Base-by-base conservation (phyloP, 1,284 basidiomycete genomes). In the Moniliophthora roreri region DNA sequence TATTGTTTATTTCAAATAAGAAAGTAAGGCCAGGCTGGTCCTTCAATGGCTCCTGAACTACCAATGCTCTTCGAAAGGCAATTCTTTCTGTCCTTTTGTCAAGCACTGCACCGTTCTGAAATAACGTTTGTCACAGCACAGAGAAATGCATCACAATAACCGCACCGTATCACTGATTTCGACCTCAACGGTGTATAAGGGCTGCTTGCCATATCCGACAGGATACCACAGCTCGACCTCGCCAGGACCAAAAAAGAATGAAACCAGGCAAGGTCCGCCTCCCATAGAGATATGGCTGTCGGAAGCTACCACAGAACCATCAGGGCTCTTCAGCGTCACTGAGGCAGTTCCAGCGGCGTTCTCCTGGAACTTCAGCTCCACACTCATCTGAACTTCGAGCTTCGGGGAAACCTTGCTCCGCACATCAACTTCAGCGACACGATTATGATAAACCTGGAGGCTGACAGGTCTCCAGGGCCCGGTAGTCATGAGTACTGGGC, bases 1-100 rank as follows among this genome's bases (percentile, higher is more conserved):
- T 73, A 48, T 91, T 91, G 68, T 96, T 96, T 63, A 96, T 79
- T 66, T 93, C 87, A 67, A 97, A 97, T 36, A 93, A 69, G 77
- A 95, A 96, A 0, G 87, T 84, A 10, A 84, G 79, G 1, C 93
- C 93, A 9, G 81, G 79, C 61, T 89, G 80, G 58, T 84, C 89
- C 15, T 81, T 63, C 3, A 95, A 75, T 37, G 83, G 78, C 28
- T 92, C 87, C 70, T 95, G 87, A 0, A 95, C 78, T 21, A 95
- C 70, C 20, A 78, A 71, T 24, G 80, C 86, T 16, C 89, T 80
- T 20, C 93, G 82, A 73, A 96, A 91, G 4, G 86, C 89, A 48
- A 92, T 77, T 58, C 77, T 85, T 63, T 86, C 71, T 2, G 66
- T 69, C 63, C 73, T 78, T 0, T 67, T 67, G 63, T 87, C 86